Percentiles rank a stretch among this genome's conserved stretches.
Evolutionary conservation across 345 rosid genomes (phyloP).

Genomic region (Gossypium raimondii): DNA sequence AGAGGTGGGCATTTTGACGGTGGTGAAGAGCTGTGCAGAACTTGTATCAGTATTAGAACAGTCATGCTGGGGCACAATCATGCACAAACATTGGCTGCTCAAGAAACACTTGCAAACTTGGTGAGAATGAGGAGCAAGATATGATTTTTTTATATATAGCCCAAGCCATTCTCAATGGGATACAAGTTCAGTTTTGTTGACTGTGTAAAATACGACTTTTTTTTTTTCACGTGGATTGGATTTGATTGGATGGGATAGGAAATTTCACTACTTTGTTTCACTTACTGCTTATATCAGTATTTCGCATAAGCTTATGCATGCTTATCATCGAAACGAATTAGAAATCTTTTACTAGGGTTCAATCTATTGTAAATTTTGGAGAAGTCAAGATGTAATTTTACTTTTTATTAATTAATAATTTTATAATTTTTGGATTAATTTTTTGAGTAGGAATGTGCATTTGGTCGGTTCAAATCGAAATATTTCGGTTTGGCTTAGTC

Average conservation of each 20-base stretch:
- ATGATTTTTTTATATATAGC: slow-evolving; percentile 17
- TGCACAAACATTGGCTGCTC: slow-evolving; percentile 78
- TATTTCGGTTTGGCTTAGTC: too few species aligned
- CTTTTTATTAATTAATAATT: too few species aligned
- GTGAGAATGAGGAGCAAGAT: slow-evolving; percentile 93
- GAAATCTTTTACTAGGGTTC: too few species aligned
- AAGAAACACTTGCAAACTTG: slow-evolving; percentile 80
- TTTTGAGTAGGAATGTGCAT: too few species aligned
- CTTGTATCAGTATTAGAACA: slow-evolving; percentile 82
- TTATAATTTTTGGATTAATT: too few species aligned
- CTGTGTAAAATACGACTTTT: not conserved
- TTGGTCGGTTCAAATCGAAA: too few species aligned
- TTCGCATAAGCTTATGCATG: too few species aligned
- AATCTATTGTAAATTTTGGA: too few species aligned
- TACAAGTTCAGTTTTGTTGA: slow-evolving; percentile 30
- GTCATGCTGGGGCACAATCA: slow-evolving; percentile 93
- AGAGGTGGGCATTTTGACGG: slow-evolving; percentile 86
- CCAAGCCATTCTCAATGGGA: not conserved
- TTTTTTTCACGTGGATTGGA: not conserved
- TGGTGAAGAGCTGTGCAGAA: slow-evolving; percentile 71
- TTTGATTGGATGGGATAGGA: not conserved
- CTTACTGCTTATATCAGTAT: not conserved
- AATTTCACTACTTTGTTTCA: not conserved
- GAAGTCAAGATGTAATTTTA: too few species aligned
- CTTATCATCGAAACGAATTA: too few species aligned